These are phyloP conservation scores for Podospora fimiseda DNA, from an alignment of 495 filamentous ascomycete genomes.

Conservation along the genomic window DNA sequence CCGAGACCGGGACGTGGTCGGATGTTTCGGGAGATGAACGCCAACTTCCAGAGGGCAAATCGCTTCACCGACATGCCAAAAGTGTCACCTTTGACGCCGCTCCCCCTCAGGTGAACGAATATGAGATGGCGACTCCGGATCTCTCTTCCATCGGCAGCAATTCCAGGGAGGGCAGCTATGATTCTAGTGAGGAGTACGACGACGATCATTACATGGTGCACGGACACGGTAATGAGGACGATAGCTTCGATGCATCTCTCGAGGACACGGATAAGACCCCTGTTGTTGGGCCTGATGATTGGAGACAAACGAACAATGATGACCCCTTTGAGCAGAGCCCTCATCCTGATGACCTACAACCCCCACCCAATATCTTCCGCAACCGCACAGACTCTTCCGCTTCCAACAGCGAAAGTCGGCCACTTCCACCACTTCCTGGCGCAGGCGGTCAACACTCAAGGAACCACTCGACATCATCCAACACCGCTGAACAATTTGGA, in stretches of 20 bases:
- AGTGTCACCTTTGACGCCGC: slow-evolving; percentile 94
- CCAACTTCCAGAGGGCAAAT: slow-evolving; percentile 49
- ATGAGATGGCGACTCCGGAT: slow-evolving; percentile 95
- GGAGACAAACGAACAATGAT: slow-evolving; percentile 69
- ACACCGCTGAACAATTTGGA: slow-evolving; percentile 57
- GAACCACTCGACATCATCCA: slow-evolving; percentile 46
- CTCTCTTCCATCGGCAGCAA: slow-evolving; percentile 81
- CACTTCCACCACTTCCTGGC: slow-evolving; percentile 67
- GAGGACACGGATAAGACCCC: slow-evolving; percentile 96
- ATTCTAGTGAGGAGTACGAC: slow-evolving; percentile 68
- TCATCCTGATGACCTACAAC: slow-evolving; percentile 42
- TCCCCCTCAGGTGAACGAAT: slow-evolving; percentile 90
- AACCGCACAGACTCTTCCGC: slow-evolving; percentile 58
- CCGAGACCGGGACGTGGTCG: slow-evolving; percentile 65
- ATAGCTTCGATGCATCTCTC: slow-evolving; percentile 88
- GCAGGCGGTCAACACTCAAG: slow-evolving; percentile 34
- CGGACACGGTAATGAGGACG: slow-evolving; percentile 63
- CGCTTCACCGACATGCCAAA: slow-evolving; percentile 75
- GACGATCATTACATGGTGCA: slow-evolving; percentile 66
- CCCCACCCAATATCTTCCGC: slow-evolving; percentile 35
- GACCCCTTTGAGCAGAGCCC: slow-evolving; percentile 70
- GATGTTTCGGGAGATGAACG: slow-evolving; percentile 50
- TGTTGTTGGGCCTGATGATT: slow-evolving; percentile 92
- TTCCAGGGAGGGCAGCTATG: slow-evolving; percentile 86
- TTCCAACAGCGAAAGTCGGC: slow-evolving; percentile 67